Conservation (phyloP, 306 rosid genomes). For the Spatholobus suberectus region DNA sequence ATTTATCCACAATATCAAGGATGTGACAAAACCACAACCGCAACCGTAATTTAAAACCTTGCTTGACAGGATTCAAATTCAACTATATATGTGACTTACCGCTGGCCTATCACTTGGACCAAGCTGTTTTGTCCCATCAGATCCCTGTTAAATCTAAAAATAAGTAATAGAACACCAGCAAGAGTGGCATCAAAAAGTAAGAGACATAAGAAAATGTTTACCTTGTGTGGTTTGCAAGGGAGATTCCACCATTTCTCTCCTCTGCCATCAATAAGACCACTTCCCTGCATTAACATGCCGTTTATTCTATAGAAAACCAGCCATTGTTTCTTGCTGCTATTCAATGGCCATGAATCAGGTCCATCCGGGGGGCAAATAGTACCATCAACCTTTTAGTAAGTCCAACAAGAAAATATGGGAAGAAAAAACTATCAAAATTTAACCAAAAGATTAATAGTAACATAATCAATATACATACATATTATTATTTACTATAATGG, state of each 20-base stretch:
- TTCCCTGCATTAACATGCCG: constrained; percentile 57
- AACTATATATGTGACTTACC: constrained; percentile 47
- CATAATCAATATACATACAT: background rate
- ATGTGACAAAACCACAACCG: no score
- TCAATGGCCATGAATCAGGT: constrained; percentile 63
- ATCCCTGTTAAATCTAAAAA: constrained; percentile 49
- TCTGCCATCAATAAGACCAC: constrained; percentile 67
- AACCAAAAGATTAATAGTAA: background rate
- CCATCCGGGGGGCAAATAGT: constrained; percentile 67
- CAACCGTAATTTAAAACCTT: background rate
- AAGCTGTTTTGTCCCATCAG: constrained; percentile 33
- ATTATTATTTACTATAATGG: background rate
- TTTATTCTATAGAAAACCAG: constrained; percentile 63
- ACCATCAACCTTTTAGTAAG: constrained; percentile 56
- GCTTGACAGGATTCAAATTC: background rate
- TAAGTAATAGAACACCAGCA: background rate
- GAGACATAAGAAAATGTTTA: background rate
- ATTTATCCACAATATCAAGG: no score
- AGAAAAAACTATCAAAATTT: background rate
- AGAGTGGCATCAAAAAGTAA: background rate
- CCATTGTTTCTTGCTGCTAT: constrained; percentile 52
- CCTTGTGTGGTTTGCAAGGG: constrained; percentile 63
- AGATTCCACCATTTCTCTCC: constrained; percentile 83
- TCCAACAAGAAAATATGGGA: background rate
- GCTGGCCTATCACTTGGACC: constrained; percentile 70